A percentile compares a stretch with the other conserved stretches of the same genome.
Evolutionary conservation across 495 filamentous ascomycete genomes (phyloP).

Genomic region (Penicillium lividum): DNA sequence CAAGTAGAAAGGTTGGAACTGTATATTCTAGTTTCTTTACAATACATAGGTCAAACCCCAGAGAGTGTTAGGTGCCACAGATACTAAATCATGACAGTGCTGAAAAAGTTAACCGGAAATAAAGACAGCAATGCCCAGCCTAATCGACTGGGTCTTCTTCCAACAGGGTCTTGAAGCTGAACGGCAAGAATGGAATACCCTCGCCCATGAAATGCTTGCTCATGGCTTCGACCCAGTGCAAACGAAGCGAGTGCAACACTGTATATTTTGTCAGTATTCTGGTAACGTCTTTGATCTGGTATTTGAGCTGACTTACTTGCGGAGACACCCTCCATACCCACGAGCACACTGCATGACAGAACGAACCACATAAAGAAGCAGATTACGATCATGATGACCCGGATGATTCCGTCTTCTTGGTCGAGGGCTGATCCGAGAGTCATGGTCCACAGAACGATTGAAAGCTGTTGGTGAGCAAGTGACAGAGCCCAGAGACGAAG

Average conservation of each 20-base stretch:
- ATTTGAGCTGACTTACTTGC: constrained; percentile 50
- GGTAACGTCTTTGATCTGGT: not conserved
- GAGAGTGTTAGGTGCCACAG: not conserved
- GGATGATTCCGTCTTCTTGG: constrained; percentile 59
- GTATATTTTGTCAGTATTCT: constrained; percentile 5
- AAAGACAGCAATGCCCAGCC: constrained; percentile 13
- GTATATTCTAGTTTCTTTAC: not conserved
- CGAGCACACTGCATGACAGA: constrained; percentile 74
- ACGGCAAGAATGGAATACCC: constrained; percentile 87
- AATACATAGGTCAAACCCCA: not conserved
- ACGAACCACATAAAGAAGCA: constrained; percentile 87
- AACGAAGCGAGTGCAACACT: constrained; percentile 86
- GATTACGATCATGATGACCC: constrained; percentile 75
- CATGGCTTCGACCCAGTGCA: constrained; percentile 99
- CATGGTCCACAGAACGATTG: constrained; percentile 95
- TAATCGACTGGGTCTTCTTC: constrained; percentile 76
- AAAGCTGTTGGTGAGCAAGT: constrained; percentile 96
- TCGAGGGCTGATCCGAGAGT: constrained; percentile 76
- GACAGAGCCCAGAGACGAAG: constrained; percentile 98
- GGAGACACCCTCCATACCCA: constrained; percentile 81
- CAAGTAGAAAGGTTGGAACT: not conserved
- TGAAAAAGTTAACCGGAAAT: constrained; percentile 15
- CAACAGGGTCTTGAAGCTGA: constrained; percentile 83
- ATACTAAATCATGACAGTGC: not conserved
- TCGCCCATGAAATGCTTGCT: constrained; percentile 98